Evolutionary conservation across 2,329 filamentous ascomycete species (phyloP).

Genomic region (Sporothrix pallida): DNA sequence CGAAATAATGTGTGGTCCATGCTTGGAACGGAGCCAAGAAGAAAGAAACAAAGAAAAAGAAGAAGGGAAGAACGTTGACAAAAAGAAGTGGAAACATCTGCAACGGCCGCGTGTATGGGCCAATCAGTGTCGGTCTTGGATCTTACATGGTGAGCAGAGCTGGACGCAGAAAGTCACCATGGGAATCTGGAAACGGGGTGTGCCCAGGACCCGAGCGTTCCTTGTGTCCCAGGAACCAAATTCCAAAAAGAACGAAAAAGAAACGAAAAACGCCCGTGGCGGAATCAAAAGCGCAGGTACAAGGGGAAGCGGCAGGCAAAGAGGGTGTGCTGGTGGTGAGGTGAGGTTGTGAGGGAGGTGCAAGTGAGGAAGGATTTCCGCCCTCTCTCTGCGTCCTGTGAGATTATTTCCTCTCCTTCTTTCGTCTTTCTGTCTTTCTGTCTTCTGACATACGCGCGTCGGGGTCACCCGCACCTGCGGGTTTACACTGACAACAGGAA

Average conservation of each 20-base stretch:
- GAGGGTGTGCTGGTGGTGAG: neutral
- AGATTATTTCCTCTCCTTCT: neutral
- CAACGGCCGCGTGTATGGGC: conserved; percentile 20
- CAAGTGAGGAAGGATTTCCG: neutral
- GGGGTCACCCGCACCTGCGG: neutral
- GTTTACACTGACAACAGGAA: neutral
- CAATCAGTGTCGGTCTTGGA: neutral
- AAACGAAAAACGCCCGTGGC: neutral
- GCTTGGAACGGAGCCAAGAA: neutral
- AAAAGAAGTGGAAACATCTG: neutral
- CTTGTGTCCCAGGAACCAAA: too few relatives aligned
- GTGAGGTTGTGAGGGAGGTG: neutral
- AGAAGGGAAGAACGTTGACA: neutral
- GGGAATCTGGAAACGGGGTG: neutral
- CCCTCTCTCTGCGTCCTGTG: neutral
- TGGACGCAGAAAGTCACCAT: neutral
- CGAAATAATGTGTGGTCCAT: neutral
- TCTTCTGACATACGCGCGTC: neutral
- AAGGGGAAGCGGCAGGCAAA: neutral
- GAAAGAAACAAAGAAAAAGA: neutral
- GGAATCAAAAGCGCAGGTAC: conserved; percentile 15
- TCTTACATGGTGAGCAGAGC: conserved; percentile 21
- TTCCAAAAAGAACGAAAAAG: neutral
- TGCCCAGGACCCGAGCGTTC: too few relatives aligned
- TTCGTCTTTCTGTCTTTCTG: neutral